These are phyloP conservation scores for Amanita muscaria DNA, from an alignment of 768 basidiomycete species.

Conservation along the genomic window DNA sequence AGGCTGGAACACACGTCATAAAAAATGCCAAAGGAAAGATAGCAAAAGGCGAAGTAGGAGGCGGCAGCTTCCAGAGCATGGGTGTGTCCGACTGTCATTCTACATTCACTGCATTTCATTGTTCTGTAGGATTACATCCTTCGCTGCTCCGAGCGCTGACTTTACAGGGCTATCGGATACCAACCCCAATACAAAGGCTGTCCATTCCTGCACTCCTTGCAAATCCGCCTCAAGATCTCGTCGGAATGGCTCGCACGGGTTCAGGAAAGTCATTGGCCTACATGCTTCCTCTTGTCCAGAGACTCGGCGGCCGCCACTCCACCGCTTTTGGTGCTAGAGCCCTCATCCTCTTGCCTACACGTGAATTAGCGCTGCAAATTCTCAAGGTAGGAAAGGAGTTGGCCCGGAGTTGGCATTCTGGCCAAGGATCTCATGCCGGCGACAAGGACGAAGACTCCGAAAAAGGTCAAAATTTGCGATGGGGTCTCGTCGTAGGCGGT, in stretches of 20 bases:
- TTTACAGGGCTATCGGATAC: slow-evolving; percentile 88
- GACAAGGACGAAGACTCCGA: slow-evolving; percentile 53
- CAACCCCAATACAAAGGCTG: slow-evolving; percentile 92
- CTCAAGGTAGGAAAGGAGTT: slow-evolving; percentile 93
- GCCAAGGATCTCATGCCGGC: slow-evolving; percentile 62
- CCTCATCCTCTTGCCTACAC: slow-evolving; percentile 82
- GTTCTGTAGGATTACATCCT: slow-evolving; percentile 63
- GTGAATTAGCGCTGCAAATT: slow-evolving; percentile 91
- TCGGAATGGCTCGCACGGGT: slow-evolving; percentile 97
- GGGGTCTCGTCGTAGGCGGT: slow-evolving; percentile 94
- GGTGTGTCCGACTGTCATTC: slow-evolving; percentile 36
- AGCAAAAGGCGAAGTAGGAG: slow-evolving; percentile 72
- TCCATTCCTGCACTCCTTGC: slow-evolving; percentile 80
- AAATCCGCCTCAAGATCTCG: slow-evolving; percentile 83
- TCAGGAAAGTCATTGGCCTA: slow-evolving; percentile 97
- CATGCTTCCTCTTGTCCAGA: slow-evolving; percentile 84
- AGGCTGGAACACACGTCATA: slow-evolving; percentile 65
- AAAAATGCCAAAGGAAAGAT: slow-evolving; percentile 73
- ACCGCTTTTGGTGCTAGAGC: slow-evolving; percentile 78
- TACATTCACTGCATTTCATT: slow-evolving; percentile 8
- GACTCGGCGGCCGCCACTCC: slow-evolving; percentile 74
- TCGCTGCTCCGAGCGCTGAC: slow-evolving; percentile 77
- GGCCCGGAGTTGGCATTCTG: slow-evolving; percentile 67
- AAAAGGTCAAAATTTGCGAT: slow-evolving; percentile 60
- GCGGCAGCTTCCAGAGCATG: slow-evolving; percentile 96